Percentiles rank a stretch among this genome's conserved stretches.
Conservation (phyloP, 2,329 filamentous ascomycete genomes). For the Fusarium xylarioides region DNA sequence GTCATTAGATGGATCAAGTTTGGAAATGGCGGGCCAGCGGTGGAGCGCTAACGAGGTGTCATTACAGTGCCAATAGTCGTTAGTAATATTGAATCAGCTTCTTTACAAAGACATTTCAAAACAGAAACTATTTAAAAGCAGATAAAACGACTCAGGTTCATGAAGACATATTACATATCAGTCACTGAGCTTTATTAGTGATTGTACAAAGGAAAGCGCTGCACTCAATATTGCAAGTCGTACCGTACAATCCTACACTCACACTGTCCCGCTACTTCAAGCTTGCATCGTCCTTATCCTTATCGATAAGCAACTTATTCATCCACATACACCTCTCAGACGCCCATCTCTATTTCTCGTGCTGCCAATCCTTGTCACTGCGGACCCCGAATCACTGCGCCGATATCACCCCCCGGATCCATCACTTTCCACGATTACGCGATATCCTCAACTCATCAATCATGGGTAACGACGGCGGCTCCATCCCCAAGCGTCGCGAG, state of each 20-base stretch:
- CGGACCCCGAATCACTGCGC: background rate
- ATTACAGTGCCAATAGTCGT: constrained; percentile 27
- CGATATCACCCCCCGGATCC: background rate
- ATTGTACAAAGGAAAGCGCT: accelerated
- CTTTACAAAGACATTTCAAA: accelerated
- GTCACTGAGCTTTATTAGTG: too few species aligned
- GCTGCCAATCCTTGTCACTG: background rate
- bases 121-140: accelerated
- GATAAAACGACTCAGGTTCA: accelerated
- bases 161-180: accelerated
- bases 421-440: background rate
- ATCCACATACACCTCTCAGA: background rate
- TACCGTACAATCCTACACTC: accelerated
- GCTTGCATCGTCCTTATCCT: background rate
- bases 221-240: accelerated
- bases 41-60: constrained; percentile 16
- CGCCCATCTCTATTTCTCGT: background rate
- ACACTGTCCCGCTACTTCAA: background rate
- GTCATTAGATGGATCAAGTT: constrained; percentile 32
- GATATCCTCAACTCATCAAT: constrained; percentile 15
- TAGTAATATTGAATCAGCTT: accelerated
- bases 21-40: constrained; percentile 33
- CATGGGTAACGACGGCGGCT: constrained; percentile 98
- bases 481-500: constrained; percentile 93
- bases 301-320: constrained; percentile 38